Evolutionary conservation across 139 green algal species (phyloP).

Genomic region (Coelastrella sp.): DNA sequence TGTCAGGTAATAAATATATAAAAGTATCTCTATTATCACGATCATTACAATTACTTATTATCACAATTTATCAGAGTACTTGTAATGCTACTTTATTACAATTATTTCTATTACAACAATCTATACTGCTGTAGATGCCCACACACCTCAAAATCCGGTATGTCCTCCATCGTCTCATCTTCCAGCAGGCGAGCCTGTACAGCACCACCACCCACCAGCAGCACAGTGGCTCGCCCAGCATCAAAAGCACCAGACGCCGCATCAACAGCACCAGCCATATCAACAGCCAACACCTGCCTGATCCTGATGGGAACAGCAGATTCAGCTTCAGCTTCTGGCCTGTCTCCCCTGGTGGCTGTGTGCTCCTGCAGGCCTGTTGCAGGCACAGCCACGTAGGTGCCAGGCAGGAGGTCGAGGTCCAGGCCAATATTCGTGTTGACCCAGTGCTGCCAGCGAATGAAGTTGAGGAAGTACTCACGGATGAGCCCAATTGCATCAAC

Average conservation of each 20-base stretch:
- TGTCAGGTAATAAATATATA: no score
- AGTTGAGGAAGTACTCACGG: not conserved
- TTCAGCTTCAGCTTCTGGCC: not conserved
- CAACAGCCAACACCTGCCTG: not conserved
- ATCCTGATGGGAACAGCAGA: not conserved
- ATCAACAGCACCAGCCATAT: not conserved
- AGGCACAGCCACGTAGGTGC: not conserved
- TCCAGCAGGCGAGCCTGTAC: not conserved
- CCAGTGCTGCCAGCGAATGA: conserved; percentile 25
- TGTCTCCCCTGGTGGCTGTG: no score
- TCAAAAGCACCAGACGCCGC: not conserved
- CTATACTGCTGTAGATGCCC: not conserved
- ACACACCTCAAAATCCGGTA: not conserved
- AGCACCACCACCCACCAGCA: conserved; percentile 32
- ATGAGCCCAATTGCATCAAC: not conserved
- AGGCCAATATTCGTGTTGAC: not conserved
- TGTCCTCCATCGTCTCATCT: not conserved
- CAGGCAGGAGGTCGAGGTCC: not conserved
- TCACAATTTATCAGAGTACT: no score
- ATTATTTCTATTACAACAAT: no score
- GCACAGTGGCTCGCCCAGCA: not conserved
- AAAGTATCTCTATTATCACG: no score
- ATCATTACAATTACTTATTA: no score
- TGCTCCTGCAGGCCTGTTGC: no score
- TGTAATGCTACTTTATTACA: no score